Evolutionary conservation across 768 basidiomycete genomes (phyloP), one percentile per base, ranked within the genome.

Genomic region (Asterophora lycoperdoides): DNA sequence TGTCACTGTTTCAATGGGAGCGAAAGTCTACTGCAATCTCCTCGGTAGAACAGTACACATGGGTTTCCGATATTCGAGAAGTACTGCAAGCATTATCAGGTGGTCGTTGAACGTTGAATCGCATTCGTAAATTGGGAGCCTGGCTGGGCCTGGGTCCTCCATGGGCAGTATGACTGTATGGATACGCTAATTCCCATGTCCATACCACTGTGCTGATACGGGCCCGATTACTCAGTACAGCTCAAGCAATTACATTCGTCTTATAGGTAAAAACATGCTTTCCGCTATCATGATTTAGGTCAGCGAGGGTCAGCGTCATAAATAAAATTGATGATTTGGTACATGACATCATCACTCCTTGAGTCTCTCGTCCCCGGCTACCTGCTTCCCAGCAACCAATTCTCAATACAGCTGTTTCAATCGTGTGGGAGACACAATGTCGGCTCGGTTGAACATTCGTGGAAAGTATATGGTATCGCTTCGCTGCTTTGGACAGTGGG

Each of bases 91-190:
- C 61, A 4, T 53, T 83, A 3, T 67, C 76, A n/a, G 75, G 76
- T 8, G 72, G 77, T 7, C 76, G 72, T 61, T 73, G 73, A 8
- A 57, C 76, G 72, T 61, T 73, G 73, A 8, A 57, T 71, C 35
- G 73, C 75, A 4, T 68, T 77, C 55, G 71, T 77, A n/a, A 83
- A 83, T 57, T 84, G 81, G 82, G 81, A 84, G 55, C 81, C 81
- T 17, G 80, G 70, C 39, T 84, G 82, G 81, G 69, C 19, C 53
- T 75, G 41, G 73, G 73, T 19, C 75, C 74, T 35, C 60, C 62
- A 23, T 75, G 74, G 40, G 51, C 69, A 35, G 74, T 74, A 62
- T 49, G 65, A 56, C 41, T 8, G 20, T 46, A 10, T 38, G 5
- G 48, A n/a, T n/a, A n/a, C n/a, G 28, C 18, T 26, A 30, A 33